Conservation (phyloP, 345 rosid species). For the Euclidium syriacum region DNA sequence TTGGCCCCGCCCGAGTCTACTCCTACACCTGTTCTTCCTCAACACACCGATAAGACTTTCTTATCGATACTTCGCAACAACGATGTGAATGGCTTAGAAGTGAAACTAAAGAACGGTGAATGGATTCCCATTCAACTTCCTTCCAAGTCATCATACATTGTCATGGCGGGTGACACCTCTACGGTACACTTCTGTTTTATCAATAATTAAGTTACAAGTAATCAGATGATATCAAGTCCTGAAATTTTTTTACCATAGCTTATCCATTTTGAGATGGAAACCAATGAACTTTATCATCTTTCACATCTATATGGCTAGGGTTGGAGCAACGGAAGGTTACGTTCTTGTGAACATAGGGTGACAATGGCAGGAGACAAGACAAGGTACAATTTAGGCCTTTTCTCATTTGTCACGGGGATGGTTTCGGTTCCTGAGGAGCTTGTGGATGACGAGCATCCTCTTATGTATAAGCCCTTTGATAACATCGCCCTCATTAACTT, state of each 20-base stretch:
- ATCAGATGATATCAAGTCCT: too few relatives aligned
- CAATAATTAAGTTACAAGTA: too few relatives aligned
- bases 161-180: slow-evolving; percentile 53
- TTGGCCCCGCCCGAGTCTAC: slow-evolving; percentile 25
- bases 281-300: too few relatives aligned
- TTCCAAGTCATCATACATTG: slow-evolving; percentile 44
- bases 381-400: slow-evolving; percentile 35
- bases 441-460: slow-evolving; percentile 23
- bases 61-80: slow-evolving; percentile 52
- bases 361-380: slow-evolving; percentile 34
- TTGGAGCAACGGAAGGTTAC: slow-evolving; percentile 37
- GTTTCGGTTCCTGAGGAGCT: slow-evolving; percentile 19
- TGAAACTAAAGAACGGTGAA: slow-evolving; percentile 36
- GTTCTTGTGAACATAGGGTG: slow-evolving; percentile 33
- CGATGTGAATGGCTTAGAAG: slow-evolving; percentile 48
- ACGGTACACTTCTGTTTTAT: too few relatives aligned
- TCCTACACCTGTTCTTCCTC: slow-evolving; percentile 29
- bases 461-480: slow-evolving; percentile 24
- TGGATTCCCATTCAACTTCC: slow-evolving; percentile 42
- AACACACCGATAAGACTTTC: slow-evolving; percentile 57
- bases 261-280: too few relatives aligned
- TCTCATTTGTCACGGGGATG: slow-evolving; percentile 17
- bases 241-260: too few relatives aligned
- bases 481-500: slow-evolving; percentile 29
- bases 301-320: slow-evolving; percentile 28